These are phyloP conservation scores for Solanum appendiculatum DNA, from an alignment of 257 asterid species.

Conservation along the genomic window DNA sequence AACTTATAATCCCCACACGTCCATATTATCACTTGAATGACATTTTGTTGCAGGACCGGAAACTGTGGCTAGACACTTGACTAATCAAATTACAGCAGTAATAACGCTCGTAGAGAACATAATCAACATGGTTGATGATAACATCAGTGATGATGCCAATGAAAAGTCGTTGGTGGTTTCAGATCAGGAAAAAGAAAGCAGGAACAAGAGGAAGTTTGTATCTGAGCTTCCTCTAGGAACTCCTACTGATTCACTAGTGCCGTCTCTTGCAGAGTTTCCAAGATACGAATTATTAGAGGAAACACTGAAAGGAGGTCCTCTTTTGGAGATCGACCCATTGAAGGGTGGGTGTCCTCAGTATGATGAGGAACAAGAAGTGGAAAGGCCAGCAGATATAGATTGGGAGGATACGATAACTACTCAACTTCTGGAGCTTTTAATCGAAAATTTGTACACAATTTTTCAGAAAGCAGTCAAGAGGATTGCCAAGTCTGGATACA, in stretches of 20 bases:
- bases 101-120: not conserved
- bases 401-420: conserved; percentile 52
- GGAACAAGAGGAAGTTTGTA: conserved; percentile 57
- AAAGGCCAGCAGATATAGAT: conserved; percentile 21
- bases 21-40: not conserved
- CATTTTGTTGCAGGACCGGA: not conserved
- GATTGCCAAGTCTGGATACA: conserved; percentile 48
- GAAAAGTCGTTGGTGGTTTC: conserved; percentile 13
- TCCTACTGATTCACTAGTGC: conserved; percentile 13
- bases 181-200: conserved; percentile 30
- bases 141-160: conserved; percentile 10
- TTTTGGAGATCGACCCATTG: conserved; percentile 22
- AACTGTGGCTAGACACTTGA: not conserved
- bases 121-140: conserved; percentile 26
- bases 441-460: conserved; percentile 20
- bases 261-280: conserved; percentile 44
- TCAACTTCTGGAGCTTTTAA: conserved; percentile 50
- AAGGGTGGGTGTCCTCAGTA: conserved; percentile 12
- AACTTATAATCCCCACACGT: not conserved
- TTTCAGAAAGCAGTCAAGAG: conserved; percentile 46
- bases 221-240: conserved; percentile 26
- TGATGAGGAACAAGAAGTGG: conserved; percentile 14
- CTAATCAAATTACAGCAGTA: not conserved
- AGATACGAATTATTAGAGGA: conserved; percentile 45
- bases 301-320: conserved; percentile 10